Evolutionary conservation across 345 rosid genomes (phyloP), one percentile per base, ranked within the genome.

Genomic region (Eucalyptus cloeziana): DNA sequence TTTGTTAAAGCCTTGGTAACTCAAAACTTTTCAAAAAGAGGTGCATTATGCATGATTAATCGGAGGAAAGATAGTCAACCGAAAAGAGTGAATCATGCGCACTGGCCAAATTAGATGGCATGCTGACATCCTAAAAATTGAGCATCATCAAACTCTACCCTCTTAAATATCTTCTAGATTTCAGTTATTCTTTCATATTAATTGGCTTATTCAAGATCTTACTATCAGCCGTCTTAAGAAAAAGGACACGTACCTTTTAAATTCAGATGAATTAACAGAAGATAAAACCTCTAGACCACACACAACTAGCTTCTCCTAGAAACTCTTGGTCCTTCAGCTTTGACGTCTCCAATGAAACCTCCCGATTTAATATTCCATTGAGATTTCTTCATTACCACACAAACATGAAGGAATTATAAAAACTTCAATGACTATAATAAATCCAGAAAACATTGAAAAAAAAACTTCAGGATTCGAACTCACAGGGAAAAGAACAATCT

Each of bases 261-360:
- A 58, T 58, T 60, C 69, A 60, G 0, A 62, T 6, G 17, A 62
- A 30, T 13, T 13, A 62, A 60, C 4, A 4, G 71, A 13, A 30
- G 10, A 17, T 62, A 30, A 62, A 62, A 37, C 71, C 71, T 62
- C 9, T 62, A 14, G 95, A 96, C 7, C 94, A 92, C 88, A 92
- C 93, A 93, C 97, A 97, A 3, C 88, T 93, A 86, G 96, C 94
- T 92, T 97, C 96, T 93, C 97, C 97, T 90, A 97, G 91, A 90
- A 93, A 97, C 30, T 95, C 88, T 76, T 87, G 90, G 16, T 89
- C 90, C 47, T 79, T 86, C 88, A 87, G 47, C 25, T 87, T 89
- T 81, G 87, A 14, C 25, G 87, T 71, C 24, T 87, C 58, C 81
- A 89, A 30, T 30, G 71, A 67, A 67, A 67, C 79, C 40, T 67